Evolutionary conservation across 495 filamentous ascomycete species (phyloP).

Genomic region (Poronia punctata): DNA sequence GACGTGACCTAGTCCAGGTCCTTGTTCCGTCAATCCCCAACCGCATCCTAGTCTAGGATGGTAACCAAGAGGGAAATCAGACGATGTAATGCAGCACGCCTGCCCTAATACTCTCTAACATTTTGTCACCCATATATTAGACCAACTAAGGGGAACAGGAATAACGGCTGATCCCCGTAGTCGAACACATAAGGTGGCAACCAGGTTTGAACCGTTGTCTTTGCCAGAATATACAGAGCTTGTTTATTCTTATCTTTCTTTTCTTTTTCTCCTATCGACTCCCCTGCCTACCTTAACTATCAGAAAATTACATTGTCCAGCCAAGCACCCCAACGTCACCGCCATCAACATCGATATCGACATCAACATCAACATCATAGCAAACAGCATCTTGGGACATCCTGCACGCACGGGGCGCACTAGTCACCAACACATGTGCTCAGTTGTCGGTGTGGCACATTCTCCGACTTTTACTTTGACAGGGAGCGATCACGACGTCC

Average conservation of each 20-base stretch:
- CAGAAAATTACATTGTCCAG: constrained; percentile 6
- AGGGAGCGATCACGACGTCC: constrained; percentile 21
- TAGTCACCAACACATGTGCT: constrained; percentile 31
- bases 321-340: too few species aligned
- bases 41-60: constrained; percentile 25
- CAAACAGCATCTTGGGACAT: constrained; percentile 17
- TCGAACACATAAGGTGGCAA: constrained; percentile 26
- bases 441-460: constrained; percentile 22
- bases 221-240: constrained; percentile 25
- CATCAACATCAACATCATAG: constrained; percentile 20
- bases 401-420: constrained; percentile 16
- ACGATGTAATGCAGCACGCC: constrained; percentile 44
- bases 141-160: constrained; percentile 24
- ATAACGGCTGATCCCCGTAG: constrained; percentile 24
- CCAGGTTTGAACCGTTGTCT: constrained; percentile 27
- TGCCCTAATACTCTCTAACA: constrained; percentile 26
- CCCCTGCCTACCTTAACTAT: constrained; percentile 4
- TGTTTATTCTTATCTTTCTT: constrained; percentile 20
- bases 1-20: constrained; percentile 37
- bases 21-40: constrained; percentile 31
- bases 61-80: constrained; percentile 40
- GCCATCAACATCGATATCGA: constrained; percentile 21
- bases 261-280: constrained; percentile 8
- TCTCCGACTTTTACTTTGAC: constrained; percentile 17
- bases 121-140: constrained; percentile 29